phyloP scores from a whole-genome alignment of 768 basidiomycete genomes.

The Termitomyces sp. region DNA sequence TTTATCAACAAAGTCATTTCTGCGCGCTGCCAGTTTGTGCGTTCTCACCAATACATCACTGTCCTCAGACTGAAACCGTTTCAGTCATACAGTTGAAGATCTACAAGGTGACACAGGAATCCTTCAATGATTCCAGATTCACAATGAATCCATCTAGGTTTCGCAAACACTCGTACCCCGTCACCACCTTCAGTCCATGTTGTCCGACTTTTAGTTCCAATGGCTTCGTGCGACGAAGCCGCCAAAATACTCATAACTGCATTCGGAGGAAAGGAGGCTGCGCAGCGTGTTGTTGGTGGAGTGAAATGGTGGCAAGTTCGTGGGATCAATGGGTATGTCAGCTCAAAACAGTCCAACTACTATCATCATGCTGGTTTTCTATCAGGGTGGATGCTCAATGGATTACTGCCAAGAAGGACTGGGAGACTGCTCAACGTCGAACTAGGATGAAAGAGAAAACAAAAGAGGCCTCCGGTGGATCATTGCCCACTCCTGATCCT shows the following conservation, averaged over 20 bases:
- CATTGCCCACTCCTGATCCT: slow-evolving; percentile 2
- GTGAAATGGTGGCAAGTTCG: slow-evolving; percentile 98
- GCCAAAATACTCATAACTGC: slow-evolving; percentile 68
- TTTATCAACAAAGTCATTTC: slow-evolving; percentile 48
- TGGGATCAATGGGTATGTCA: slow-evolving; percentile 62
- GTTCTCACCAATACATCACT: neutral
- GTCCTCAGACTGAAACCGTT: neutral
- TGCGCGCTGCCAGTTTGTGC: slow-evolving; percentile 64
- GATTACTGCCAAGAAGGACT: slow-evolving; percentile 83
- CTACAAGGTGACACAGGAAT: slow-evolving; percentile 42
- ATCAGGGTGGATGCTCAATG: slow-evolving; percentile 79
- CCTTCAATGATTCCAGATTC: neutral
- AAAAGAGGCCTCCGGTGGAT: slow-evolving; percentile 12
- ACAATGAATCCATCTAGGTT: slow-evolving; percentile 28
- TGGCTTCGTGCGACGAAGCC: slow-evolving; percentile 69
- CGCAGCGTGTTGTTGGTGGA: slow-evolving; percentile 73
- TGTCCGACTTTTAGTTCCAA: slow-evolving; percentile 64
- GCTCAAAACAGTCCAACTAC: neutral
- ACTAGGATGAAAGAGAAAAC: slow-evolving; percentile 40
- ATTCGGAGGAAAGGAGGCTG: slow-evolving; percentile 77
- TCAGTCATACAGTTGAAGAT: slow-evolving; percentile 80
- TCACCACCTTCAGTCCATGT: slow-evolving; percentile 82
- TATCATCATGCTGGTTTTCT: neutral
- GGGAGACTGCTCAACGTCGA: slow-evolving; percentile 58
- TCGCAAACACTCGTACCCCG: slow-evolving; percentile 77